Base-by-base conservation (phyloP, 2,329 filamentous ascomycete genomes). In the Venturia asperata region DNA sequence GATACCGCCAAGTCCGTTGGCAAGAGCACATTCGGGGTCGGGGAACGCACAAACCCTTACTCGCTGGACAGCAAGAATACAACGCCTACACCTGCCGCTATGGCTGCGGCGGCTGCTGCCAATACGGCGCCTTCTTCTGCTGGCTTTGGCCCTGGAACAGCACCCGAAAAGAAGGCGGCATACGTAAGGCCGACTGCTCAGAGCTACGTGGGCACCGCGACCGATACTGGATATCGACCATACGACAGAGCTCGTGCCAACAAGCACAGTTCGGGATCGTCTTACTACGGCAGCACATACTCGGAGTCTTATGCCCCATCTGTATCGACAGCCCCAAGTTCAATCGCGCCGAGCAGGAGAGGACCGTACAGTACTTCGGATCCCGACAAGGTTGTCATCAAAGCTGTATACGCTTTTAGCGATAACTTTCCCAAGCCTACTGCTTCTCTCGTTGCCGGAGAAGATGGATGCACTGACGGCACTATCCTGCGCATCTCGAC, bases 351-450 rank as follows among this genome's bases (percentile, higher is more conserved):
- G 9, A 92, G 89, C 3, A 83, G 87, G 68, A 85, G 90, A 61
- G 86, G 87, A 1, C 85, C 90, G 1, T 97, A 97, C 77, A 84
- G 86, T 43, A 97, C 92, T 37, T 90, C 90, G 69, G 91, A 97
- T 74, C 92, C 93, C 0, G 87, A 96, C 78, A 99, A 99, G 82
- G 94, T 99, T 73, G 87, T 96, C 68, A 93, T 99, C 76, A 89
- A 89, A 72, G 94, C 88, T 13, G 94, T 97, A 3, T 97, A 96
- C 74, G 83, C 89, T 65, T 97, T 96, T 81, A 92, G 92, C 77
- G 94, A 95, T 74, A 85, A 90, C 66, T 96, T 91, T 71, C 87
- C 90, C 69, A 90, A 88, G 72, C 93, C 94, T 0, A 86, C 90
- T n/a, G 92, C 91, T 19, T 90, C 96, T 75, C 84, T 99, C 65